A percentile compares a stretch with the other conserved stretches of the same genome.
Evolutionary conservation across 1,284 basidiomycete species (phyloP).

Genomic region (Phellopilus nigrolimitatus): DNA sequence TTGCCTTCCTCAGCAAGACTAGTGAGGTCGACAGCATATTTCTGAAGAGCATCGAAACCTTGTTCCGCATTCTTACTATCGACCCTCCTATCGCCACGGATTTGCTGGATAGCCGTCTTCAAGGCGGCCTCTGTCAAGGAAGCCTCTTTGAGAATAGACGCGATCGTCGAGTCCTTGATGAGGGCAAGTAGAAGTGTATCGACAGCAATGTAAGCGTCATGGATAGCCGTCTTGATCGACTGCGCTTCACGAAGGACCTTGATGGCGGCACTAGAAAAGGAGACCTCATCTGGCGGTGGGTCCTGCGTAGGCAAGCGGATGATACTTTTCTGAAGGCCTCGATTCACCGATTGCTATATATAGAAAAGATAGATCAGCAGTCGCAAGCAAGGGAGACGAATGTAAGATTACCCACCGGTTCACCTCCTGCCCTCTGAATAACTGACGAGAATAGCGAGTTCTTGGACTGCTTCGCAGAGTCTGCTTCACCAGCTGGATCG

Average conservation of each 20-base stretch:
- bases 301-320: slow-evolving; percentile 79
- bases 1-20: slow-evolving; percentile 86
- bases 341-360: slow-evolving; percentile 50
- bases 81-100: slow-evolving; percentile 76
- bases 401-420: slow-evolving; percentile 47
- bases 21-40: slow-evolving; percentile 85
- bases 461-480: slow-evolving; percentile 29
- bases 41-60: slow-evolving; percentile 82
- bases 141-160: slow-evolving; percentile 68
- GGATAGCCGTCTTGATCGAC: slow-evolving; percentile 79
- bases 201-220: slow-evolving; percentile 91
- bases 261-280: slow-evolving; percentile 54
- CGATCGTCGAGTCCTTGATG: slow-evolving; percentile 66
- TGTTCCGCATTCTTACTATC: slow-evolving; percentile 81
- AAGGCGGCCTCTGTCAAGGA: slow-evolving; percentile 68
- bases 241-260: slow-evolving; percentile 81
- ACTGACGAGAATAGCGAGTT: slow-evolving; percentile 69
- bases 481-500: slow-evolving; percentile 41
- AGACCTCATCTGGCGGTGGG: slow-evolving; percentile 78
- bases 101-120: slow-evolving; percentile 76
- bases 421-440: slow-evolving; percentile 74
- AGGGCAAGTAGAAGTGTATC: slow-evolving; percentile 75
- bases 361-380: neutral
- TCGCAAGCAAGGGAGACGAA: neutral
- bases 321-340: slow-evolving; percentile 63